Evolutionary conservation across 371 early-diverging fungal genomes (phyloP).

Genomic region (Circinella minor): DNA sequence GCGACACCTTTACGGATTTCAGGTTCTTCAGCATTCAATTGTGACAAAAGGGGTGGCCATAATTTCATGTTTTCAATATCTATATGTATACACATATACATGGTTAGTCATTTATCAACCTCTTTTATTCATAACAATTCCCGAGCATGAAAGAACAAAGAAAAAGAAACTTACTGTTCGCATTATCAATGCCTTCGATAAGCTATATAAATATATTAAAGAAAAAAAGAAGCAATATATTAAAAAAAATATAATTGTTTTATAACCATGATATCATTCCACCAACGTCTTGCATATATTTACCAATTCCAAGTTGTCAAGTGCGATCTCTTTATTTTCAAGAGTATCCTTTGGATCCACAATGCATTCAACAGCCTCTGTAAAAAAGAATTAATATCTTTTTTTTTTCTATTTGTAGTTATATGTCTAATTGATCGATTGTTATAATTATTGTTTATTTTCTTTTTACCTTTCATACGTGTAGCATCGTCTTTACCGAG

Average conservation of each 20-base stretch:
- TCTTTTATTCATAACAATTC: neutral
- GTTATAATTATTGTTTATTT: neutral
- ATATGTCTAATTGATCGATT: too few relatives aligned
- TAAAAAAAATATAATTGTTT: too few relatives aligned
- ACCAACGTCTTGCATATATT: neutral
- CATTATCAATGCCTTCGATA: slow-evolving; percentile 96
- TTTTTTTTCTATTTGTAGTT: too few relatives aligned
- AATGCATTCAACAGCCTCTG: slow-evolving; percentile 74
- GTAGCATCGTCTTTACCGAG: slow-evolving; percentile 91
- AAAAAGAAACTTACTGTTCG: slow-evolving; percentile 62
- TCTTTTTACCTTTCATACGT: slow-evolving; percentile 74
- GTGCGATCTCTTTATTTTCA: slow-evolving; percentile 77
- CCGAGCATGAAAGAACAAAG: neutral
- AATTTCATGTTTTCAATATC: slow-evolving; percentile 87
- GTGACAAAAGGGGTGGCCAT: slow-evolving; percentile 80
- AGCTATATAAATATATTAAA: slow-evolving; percentile 44
- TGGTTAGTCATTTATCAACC: neutral
- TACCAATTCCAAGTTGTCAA: slow-evolving; percentile 93
- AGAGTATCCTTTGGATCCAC: slow-evolving; percentile 58
- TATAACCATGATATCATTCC: neutral
- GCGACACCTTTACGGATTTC: slow-evolving; percentile 75
- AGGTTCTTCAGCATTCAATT: slow-evolving; percentile 57
- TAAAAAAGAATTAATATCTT: neutral
- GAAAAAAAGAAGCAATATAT: neutral
- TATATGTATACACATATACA: slow-evolving; percentile 16